These are phyloP conservation scores for Platanus orientalis DNA, from an alignment of 164 flowering plant species.

Conservation along the genomic window DNA sequence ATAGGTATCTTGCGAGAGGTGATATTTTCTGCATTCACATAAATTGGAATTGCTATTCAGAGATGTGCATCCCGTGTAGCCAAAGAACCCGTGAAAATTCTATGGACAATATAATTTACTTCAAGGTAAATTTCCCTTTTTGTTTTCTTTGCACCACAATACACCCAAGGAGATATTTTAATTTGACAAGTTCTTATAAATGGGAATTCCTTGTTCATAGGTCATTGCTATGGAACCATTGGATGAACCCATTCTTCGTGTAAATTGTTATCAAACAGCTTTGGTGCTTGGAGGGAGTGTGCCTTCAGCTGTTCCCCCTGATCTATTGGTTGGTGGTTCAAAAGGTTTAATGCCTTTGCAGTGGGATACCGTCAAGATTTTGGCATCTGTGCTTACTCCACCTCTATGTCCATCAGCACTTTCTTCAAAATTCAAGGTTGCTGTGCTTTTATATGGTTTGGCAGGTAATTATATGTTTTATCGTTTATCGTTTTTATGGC, in stretches of 20 bases:
- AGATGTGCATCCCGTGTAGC: constrained; percentile 65
- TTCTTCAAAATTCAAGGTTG: constrained; percentile 75
- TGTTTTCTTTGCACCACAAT: not conserved
- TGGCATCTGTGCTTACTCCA: constrained; percentile 72
- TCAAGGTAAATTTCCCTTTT: constrained; percentile 51
- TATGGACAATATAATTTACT: constrained; percentile 40
- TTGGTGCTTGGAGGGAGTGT: constrained; percentile 86
- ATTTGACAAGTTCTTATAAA: not conserved
- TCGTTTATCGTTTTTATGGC: not conserved
- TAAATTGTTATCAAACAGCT: constrained; percentile 67
- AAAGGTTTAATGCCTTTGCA: constrained; percentile 50
- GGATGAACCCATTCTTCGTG: constrained; percentile 62
- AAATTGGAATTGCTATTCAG: constrained; percentile 79
- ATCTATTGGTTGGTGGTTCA: constrained; percentile 34
- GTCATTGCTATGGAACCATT: constrained; percentile 80
- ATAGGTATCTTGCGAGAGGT: constrained; percentile 69
- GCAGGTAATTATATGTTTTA: constrained; percentile 44
- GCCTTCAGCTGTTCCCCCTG: constrained; percentile 74
- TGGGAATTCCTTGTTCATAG: constrained; percentile 30
- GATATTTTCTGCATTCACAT: constrained; percentile 64
- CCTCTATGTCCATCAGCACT: constrained; percentile 73
- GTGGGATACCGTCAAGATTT: constrained; percentile 43
- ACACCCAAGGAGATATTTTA: constrained; percentile 2
- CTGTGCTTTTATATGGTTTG: constrained; percentile 67
- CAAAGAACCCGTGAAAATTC: constrained; percentile 23